Percentiles rank a stretch among this genome's conserved stretches.
Conservation (phyloP, 179 eudicot genomes). For the Gypsophila paniculata region DNA sequence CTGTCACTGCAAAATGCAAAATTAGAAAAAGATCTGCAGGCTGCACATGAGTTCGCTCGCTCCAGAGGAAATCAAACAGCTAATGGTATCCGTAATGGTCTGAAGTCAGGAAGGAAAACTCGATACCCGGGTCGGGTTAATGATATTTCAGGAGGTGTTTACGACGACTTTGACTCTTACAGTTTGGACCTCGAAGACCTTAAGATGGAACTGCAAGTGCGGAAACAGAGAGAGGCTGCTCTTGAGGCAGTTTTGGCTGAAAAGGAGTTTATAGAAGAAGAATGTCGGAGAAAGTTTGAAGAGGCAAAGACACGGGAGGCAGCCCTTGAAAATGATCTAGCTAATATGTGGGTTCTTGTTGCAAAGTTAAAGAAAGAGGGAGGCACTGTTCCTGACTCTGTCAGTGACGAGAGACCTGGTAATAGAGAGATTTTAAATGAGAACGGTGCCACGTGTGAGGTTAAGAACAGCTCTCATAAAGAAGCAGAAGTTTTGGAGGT, state of each 20-base stretch:
- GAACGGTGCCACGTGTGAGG: constrained; percentile 29
- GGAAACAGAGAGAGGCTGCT: constrained; percentile 70
- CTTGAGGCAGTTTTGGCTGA: constrained; percentile 95
- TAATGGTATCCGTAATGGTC: constrained; percentile 55
- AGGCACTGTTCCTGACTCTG: constrained; percentile 36
- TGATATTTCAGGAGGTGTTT: constrained; percentile 46
- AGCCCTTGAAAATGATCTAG: constrained; percentile 86
- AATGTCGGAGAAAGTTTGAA: constrained; percentile 65
- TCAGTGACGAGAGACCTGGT: constrained; percentile 30
- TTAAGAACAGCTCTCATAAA: constrained; percentile 39
- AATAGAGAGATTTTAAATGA: constrained; percentile 33
- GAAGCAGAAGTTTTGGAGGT: constrained; percentile 43
- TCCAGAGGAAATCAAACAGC: constrained; percentile 42
- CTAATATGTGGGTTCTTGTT: constrained; percentile 99
- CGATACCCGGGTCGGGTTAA: constrained; percentile 47
- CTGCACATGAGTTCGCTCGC: constrained; percentile 56
- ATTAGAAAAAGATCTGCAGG: constrained; percentile 71
- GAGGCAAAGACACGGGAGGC: constrained; percentile 82
- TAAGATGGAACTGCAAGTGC: constrained; percentile 77
- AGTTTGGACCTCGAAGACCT: constrained; percentile 68
- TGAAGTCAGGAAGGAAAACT: constrained; percentile 57
- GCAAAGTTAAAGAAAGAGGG: constrained; percentile 90
- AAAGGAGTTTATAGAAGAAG: constrained; percentile 71
- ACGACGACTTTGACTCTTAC: constrained; percentile 66
- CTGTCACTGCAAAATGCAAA: constrained; percentile 80